Conservation (phyloP, 2,329 filamentous ascomycete genomes). For the Verticillium tricorpus region DNA sequence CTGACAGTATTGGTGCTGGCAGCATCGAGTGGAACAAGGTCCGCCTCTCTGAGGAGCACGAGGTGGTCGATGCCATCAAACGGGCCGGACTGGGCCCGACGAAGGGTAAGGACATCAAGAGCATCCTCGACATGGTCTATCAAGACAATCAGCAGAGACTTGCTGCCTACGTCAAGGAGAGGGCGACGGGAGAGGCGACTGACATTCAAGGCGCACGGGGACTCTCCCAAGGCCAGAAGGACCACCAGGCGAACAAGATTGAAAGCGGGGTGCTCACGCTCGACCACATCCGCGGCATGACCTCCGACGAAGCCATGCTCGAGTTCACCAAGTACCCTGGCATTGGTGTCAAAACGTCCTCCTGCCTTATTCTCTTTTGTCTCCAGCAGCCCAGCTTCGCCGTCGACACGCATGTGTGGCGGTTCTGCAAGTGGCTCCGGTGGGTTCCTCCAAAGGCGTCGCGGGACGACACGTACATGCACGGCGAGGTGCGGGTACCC, state of each 20-base stretch:
- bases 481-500: constrained; percentile 48
- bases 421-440: constrained; percentile 46
- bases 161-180: constrained; percentile 40
- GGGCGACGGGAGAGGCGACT: constrained; percentile 32
- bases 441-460: constrained; percentile 49
- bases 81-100: constrained; percentile 64
- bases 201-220: constrained; percentile 35
- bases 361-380: constrained; percentile 54
- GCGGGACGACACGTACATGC: constrained; percentile 43
- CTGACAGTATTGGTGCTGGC: constrained; percentile 59
- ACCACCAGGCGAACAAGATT: constrained; percentile 51
- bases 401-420: constrained; percentile 53
- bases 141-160: constrained; percentile 53
- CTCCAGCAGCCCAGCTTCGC: constrained; percentile 49
- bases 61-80: constrained; percentile 66
- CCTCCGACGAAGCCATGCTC: constrained; percentile 42
- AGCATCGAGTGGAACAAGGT: constrained; percentile 75
- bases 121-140: constrained; percentile 67
- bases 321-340: constrained; percentile 47
- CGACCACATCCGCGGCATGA: constrained; percentile 42
- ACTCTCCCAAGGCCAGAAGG: constrained; percentile 42
- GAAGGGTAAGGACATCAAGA: constrained; percentile 70
- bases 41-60: constrained; percentile 49
- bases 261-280: constrained; percentile 55
- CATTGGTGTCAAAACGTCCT: constrained; percentile 53